Percentiles rank a stretch among this genome's conserved stretches.
These are phyloP conservation scores for Aspergillus brasiliensis DNA, from an alignment of 2,329 filamentous ascomycete species.

Conservation along the genomic window DNA sequence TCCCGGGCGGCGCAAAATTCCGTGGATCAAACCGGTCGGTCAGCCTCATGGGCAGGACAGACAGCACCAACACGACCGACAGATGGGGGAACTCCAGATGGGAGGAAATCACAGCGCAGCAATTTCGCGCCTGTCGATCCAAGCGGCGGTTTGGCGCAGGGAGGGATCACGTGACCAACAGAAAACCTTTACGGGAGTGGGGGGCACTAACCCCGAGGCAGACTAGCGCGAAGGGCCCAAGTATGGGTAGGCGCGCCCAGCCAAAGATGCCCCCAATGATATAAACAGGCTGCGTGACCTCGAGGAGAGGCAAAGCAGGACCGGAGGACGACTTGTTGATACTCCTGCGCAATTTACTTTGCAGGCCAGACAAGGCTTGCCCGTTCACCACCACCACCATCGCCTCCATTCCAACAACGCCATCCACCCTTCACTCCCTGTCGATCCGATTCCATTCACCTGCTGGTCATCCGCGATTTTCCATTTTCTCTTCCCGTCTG, in stretches of 20 bases:
- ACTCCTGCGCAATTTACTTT: constrained; percentile 10
- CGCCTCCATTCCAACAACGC: constrained; percentile 6
- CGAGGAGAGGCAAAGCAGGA: constrained; percentile 29
- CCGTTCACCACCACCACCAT: not conserved
- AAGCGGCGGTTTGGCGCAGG: constrained; percentile 9
- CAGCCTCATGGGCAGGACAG: not conserved
- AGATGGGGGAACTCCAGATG: not conserved
- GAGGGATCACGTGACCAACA: constrained; percentile 28
- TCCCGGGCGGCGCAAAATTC: not conserved
- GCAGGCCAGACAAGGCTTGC: not conserved
- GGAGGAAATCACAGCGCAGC: not conserved
- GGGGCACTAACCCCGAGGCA: constrained; percentile 28
- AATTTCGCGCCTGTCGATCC: constrained; percentile 17
- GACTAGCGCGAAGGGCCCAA: constrained; percentile 39
- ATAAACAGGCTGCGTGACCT: constrained; percentile 52
- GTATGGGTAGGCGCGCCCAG: constrained; percentile 45
- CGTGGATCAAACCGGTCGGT: not conserved
- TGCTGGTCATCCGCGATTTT: constrained; percentile 4
- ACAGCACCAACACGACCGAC: too few species aligned
- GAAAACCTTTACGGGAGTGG: constrained; percentile 32
- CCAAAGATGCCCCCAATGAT: constrained; percentile 46
- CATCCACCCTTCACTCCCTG: constrained; percentile 10
- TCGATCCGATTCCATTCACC: not conserved
- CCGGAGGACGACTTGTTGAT: constrained; percentile 19
- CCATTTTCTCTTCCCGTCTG: not conserved